These are phyloP conservation scores for Colletotrichum gloeosporioides DNA, from an alignment of 2,329 filamentous ascomycete species.

Conservation along the genomic window DNA sequence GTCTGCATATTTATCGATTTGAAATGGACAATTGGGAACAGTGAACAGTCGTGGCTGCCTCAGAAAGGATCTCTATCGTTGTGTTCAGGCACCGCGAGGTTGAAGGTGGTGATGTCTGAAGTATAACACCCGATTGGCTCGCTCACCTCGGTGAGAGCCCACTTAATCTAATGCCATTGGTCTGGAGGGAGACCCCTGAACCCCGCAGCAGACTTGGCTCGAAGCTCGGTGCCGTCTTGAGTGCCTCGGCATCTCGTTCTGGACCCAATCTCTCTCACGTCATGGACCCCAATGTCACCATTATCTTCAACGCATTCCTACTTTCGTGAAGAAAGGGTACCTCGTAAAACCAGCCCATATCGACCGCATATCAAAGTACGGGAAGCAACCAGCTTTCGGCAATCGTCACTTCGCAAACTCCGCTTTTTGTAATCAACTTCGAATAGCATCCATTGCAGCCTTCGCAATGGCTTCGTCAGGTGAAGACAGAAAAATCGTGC, in stretches of 20 bases:
- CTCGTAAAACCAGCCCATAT: background rate
- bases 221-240: background rate
- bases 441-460: accelerated
- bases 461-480: background rate
- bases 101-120: background rate
- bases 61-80: background rate
- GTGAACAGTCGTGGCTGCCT: background rate
- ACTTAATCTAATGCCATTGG: background rate
- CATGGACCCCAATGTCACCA: background rate
- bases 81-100: background rate
- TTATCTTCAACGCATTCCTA: background rate
- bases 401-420: background rate
- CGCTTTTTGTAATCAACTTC: background rate
- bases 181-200: background rate
- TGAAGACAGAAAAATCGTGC: slow-evolving; percentile 44
- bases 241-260: slow-evolving; percentile 14
- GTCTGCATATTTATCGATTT: background rate
- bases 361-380: background rate
- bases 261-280: background rate
- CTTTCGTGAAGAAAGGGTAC: background rate
- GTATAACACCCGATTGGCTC: slow-evolving; percentile 19
- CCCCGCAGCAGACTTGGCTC: background rate
- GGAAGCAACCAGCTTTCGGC: background rate
- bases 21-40: background rate
- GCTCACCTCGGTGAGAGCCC: background rate